Conservation (phyloP, 257 asterid genomes). For the Nicotiana tabacum region DNA sequence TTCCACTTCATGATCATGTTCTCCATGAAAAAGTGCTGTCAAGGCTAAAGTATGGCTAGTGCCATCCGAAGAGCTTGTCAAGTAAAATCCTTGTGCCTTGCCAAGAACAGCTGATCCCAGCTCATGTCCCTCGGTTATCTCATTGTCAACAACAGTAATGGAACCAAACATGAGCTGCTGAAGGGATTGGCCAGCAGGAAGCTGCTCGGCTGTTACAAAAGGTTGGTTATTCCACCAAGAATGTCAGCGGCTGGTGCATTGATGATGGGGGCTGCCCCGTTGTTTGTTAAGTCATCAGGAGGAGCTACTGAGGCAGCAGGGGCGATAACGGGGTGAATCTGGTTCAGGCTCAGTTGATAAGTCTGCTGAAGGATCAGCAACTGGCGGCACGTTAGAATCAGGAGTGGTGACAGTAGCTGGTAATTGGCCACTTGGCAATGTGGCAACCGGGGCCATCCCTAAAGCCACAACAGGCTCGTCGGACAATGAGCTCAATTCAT, state of each 20-base stretch:
- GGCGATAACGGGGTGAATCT: slow-evolving; percentile 13
- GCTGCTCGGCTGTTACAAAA: slow-evolving; percentile 71
- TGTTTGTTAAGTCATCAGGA: slow-evolving; percentile 14
- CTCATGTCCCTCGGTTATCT: no score
- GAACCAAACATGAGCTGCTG: slow-evolving; percentile 88
- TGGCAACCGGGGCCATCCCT: slow-evolving; percentile 19
- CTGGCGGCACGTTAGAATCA: no score
- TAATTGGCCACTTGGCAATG: slow-evolving; percentile 25
- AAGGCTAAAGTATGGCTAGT: slow-evolving; percentile 69
- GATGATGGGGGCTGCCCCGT: neutral
- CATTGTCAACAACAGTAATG: slow-evolving; percentile 44
- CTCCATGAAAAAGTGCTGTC: slow-evolving; percentile 29
- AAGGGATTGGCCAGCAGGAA: slow-evolving; percentile 62
- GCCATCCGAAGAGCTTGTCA: slow-evolving; percentile 74
- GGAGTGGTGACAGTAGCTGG: slow-evolving; percentile 21
- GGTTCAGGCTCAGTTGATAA: neutral
- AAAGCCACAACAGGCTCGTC: slow-evolving; percentile 30
- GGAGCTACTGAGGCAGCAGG: slow-evolving; percentile 24
- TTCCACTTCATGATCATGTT: no score
- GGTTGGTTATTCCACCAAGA: slow-evolving; percentile 66
- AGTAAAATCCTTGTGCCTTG: no score
- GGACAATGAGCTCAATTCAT: slow-evolving; percentile 25
- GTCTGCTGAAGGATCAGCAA: no score
- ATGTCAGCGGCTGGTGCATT: slow-evolving; percentile 32
- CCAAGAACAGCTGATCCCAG: no score